phyloP scores from a whole-genome alignment of 2,329 filamentous ascomycete species.

The Fusarium lateritium region DNA sequence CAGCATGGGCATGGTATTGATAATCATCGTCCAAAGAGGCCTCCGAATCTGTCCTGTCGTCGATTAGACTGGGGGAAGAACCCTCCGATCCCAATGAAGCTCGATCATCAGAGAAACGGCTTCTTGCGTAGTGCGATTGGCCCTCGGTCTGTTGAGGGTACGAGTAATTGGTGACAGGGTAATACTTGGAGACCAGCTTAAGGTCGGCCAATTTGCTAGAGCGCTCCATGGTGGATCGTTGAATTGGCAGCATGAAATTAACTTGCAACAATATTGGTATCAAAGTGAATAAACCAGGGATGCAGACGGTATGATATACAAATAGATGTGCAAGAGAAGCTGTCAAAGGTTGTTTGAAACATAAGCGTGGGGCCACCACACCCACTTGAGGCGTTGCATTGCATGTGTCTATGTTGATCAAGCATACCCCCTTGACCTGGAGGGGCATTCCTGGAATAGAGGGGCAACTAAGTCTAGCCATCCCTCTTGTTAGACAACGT shows the following conservation, averaged over 20 bases:
- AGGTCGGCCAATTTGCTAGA: conserved; percentile 56
- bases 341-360: conserved; percentile 46
- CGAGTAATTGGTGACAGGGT: conserved; percentile 59
- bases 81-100: conserved; percentile 63
- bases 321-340: conserved; percentile 43
- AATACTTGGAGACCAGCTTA: conserved; percentile 58
- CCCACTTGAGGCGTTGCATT: conserved; percentile 38
- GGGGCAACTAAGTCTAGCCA: conserved; percentile 42
- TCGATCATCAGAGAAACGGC: conserved; percentile 51
- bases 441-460: conserved; percentile 50
- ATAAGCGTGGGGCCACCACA: conserved; percentile 46
- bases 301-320: conserved; percentile 50
- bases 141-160: conserved; percentile 54
- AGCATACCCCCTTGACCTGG: conserved; percentile 45
- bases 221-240: conserved; percentile 54
- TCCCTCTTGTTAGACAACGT: conserved; percentile 43
- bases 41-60: conserved; percentile 67
- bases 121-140: conserved; percentile 41
- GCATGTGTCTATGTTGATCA: conserved; percentile 39
- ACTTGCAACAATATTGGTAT: conserved; percentile 42
- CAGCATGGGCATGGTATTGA: conserved; percentile 61
- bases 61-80: conserved; percentile 65
- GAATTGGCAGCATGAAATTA: conserved; percentile 42
- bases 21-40: conserved; percentile 66
- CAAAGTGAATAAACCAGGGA: conserved; percentile 45